phyloP scores from a whole-genome alignment of 805 yeast genomes.

The Teunomyces tritomae region DNA sequence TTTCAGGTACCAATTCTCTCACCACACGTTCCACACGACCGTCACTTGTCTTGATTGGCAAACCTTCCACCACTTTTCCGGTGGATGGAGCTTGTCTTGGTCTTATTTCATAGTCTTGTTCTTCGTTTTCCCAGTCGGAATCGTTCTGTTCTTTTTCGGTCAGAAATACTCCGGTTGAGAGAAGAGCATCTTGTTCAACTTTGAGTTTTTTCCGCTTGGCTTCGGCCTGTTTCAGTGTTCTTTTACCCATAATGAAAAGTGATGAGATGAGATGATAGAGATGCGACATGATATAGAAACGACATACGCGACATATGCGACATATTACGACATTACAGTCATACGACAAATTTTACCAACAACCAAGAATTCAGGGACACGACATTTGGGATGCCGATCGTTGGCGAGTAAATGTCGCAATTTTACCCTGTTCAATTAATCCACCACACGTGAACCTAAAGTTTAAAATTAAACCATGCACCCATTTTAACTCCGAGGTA shows the following conservation, averaged over 20 bases:
- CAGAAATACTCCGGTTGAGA: conserved; percentile 35
- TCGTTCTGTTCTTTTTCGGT: conserved; percentile 12
- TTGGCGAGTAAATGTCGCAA: neutral
- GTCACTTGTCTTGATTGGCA: conserved; percentile 74
- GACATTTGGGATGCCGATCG: neutral
- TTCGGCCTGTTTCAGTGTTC: conserved; percentile 21
- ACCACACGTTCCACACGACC: conserved; percentile 74
- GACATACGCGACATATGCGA: neutral
- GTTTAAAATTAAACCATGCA: too few species aligned
- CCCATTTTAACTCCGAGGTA: neutral
- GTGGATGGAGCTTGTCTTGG: conserved; percentile 58
- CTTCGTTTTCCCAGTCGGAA: conserved; percentile 63
- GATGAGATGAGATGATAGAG: conserved; percentile 1
- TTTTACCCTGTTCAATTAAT: too few species aligned
- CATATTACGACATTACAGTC: neutral
- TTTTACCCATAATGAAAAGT: conserved; percentile 27
- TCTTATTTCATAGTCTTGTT: conserved; percentile 71
- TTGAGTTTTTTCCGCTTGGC: conserved; percentile 35
- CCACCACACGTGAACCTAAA: too few species aligned
- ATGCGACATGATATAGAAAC: neutral
- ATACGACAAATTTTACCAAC: neutral
- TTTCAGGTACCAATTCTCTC: conserved; percentile 22
- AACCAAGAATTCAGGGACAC: neutral
- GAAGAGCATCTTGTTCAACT: conserved; percentile 41
- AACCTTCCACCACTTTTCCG: conserved; percentile 56